Base-by-base conservation (phyloP, 148 eudicot genomes). In the Nepenthes gracilis region DNA sequence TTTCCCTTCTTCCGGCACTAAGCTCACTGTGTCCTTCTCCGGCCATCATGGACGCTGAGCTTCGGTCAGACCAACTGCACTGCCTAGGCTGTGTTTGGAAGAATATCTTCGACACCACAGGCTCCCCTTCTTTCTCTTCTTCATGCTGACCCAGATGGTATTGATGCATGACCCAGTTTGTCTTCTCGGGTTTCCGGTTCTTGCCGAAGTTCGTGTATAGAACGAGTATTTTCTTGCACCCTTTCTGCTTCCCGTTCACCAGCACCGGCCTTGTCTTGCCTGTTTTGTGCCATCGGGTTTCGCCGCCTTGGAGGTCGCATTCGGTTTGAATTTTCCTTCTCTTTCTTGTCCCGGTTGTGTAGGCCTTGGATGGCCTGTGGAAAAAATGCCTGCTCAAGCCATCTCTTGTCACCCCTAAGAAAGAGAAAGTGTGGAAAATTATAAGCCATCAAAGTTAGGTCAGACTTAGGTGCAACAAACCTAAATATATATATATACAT, bases 131-230 rank as follows among this genome's bases (percentile, higher is more conserved):
- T 48, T 61, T 81, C 72, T 93, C 99, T 53, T 93, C 98, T 59
- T 93, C 99, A 53, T 80, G 80, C 51, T 86, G 95, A 0, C 99
- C 99, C 14, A 93, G 66, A 60, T 93, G 96, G 66, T 93, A 93
- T 38, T 93, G 99, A 59, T 93, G 98, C 99, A 93, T 93, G 1
- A 93, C 99, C 99, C 99, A 93, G 35, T 89, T 93, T 0, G 99
- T 93, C 57, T 88, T 93, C 36, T 88, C 96, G 5, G 99, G 99
- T 62, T 88, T 93, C 43, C 95, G 70, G 10, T 88, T 93, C 58
- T 93, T 93, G 0, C 95, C 96, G 37, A 89, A 93, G 59, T 88
- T 88, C 13, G 96, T 93, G 77, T 93, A 93, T 0, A 93, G 67
- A 1, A 93, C 99, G 12, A 93, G 66, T 1, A 88, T 93, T 63